A percentile compares a stretch with the other conserved stretches of the same genome.
These are phyloP conservation scores for Lyophyllum decastes DNA, from an alignment of 768 basidiomycete species.

Conservation along the genomic window DNA sequence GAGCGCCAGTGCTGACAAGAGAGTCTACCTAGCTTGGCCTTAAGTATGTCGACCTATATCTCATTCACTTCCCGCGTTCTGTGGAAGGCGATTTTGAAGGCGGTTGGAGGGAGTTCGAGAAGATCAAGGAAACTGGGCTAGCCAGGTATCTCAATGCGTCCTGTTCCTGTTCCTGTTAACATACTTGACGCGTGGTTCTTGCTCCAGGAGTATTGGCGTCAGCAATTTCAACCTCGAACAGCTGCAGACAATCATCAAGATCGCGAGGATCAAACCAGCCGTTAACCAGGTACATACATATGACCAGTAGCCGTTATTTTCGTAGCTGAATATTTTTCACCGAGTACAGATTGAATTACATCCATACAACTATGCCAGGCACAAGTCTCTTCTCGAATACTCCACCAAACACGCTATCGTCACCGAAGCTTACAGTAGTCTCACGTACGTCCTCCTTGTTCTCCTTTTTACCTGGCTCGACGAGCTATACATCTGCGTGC, in stretches of 20 bases:
- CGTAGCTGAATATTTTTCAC: background rate
- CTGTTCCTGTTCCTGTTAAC: background rate
- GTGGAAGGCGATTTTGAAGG: conserved; percentile 34
- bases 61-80: conserved; percentile 54
- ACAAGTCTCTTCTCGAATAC: conserved; percentile 49
- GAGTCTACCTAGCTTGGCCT: conserved; percentile 51
- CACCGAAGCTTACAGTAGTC: conserved; percentile 56
- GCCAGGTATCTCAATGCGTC: conserved; percentile 39
- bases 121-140: conserved; percentile 45
- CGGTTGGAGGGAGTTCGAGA: conserved; percentile 60
- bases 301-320: background rate
- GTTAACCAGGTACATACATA: conserved; percentile 63
- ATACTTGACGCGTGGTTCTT: background rate
- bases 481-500: background rate
- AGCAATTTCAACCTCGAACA: conserved; percentile 62
- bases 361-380: conserved; percentile 56
- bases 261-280: conserved; percentile 57
- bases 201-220: conserved; percentile 43
- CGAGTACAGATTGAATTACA: conserved; percentile 51
- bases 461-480: background rate
- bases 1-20: background rate
- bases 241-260: conserved; percentile 51
- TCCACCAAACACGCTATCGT: conserved; percentile 50
- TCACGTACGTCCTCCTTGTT: conserved; percentile 35
- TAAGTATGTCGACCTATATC: conserved; percentile 67